These are phyloP conservation scores for Pulveroboletus sp. DNA, from an alignment of 1,284 basidiomycete species.

Conservation along the genomic window DNA sequence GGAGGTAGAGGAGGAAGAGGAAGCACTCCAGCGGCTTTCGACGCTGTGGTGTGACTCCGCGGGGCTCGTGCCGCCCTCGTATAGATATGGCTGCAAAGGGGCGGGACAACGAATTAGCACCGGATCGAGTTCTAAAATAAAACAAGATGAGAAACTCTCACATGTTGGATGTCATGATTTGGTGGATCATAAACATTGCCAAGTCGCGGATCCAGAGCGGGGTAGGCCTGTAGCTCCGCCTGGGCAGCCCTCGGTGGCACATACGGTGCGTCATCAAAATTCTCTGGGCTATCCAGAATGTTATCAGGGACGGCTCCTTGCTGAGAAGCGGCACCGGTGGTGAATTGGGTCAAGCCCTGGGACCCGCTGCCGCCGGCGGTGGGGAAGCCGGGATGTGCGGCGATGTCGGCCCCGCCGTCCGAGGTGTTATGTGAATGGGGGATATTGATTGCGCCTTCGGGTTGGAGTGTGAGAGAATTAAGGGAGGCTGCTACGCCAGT, in stretches of 20 bases:
- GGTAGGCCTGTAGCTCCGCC: slow-evolving; percentile 19
- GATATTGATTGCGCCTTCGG: slow-evolving; percentile 20
- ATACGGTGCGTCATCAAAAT: slow-evolving; percentile 33
- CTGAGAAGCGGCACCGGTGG: slow-evolving; percentile 4
- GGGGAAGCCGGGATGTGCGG: slow-evolving; percentile 22
- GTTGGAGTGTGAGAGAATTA: slow-evolving; percentile 19
- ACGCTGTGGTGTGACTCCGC: slow-evolving; percentile 27
- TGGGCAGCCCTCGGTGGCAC: slow-evolving; percentile 31
- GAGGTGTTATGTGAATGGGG: slow-evolving; percentile 30
- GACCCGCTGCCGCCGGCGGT: slow-evolving; percentile 15
- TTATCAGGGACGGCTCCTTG: slow-evolving; percentile 15
- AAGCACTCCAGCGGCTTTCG: slow-evolving; percentile 32
- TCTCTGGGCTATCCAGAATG: slow-evolving; percentile 18
- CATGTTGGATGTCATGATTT: slow-evolving; percentile 19
- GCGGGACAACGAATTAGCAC: background rate
- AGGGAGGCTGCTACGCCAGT: slow-evolving; percentile 9
- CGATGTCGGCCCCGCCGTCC: slow-evolving; percentile 35
- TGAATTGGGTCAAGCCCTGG: slow-evolving; percentile 14
- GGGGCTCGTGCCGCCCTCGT: slow-evolving; percentile 28
- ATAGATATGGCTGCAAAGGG: slow-evolving; percentile 20
- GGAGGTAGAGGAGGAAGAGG: slow-evolving; percentile 29
- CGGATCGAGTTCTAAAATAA: background rate
- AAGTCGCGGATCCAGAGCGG: slow-evolving; percentile 19
- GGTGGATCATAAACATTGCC: slow-evolving; percentile 11
- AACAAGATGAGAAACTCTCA: slow-evolving; percentile 10